Evolutionary conservation across 2,329 filamentous ascomycete genomes (phyloP), one percentile per base, ranked within the genome.

Genomic region (Aureobasidium leucospermi): DNA sequence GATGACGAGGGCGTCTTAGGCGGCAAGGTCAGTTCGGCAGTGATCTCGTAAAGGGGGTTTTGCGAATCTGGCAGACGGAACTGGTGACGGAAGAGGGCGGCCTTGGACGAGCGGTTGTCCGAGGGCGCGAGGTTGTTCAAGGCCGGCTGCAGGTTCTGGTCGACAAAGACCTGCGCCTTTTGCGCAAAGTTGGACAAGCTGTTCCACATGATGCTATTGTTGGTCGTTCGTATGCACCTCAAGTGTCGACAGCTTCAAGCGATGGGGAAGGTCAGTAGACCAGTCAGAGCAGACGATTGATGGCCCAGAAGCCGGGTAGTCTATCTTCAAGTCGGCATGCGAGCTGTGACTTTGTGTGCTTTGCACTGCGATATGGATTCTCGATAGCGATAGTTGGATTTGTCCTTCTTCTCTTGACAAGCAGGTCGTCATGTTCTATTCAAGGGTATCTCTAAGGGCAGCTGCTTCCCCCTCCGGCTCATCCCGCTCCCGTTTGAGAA

Each of bases 41-140:
- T 91, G 76, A 99, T 96, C 79, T 99, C 94, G 76, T 95, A 91
- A 60, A 97, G 82, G 59, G 94, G 94, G 63, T 89, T 92, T 76
- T 99, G 93, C 41, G 90, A 88, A 70, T 90, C 85, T 47, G 94
- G 94, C 36, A 99, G 87, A 65, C 94, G 90, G 78, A 99, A 99
- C 76, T 99, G 94, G 73, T 88, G 87, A 77, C 94, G 91, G 78
- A 97, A 99, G 61, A 97, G 84, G 55, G 88, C 87, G 59, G 91
- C 86, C 78, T 96, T 97, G 70, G 92, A 93, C 52, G 92, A 91
- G 71, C 90, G 88, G 64, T 83, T 84, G 74, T 94, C 89, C 61
- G 87, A 84, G 23, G 55, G 36, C 69, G 85, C 83, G 66, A 86
- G 85, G 61, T 89, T 81, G 65, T 85, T 84, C 28, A 63, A 63